phyloP scores from a whole-genome alignment of 2,329 filamentous ascomycete genomes.

The Penicillium sp. region DNA sequence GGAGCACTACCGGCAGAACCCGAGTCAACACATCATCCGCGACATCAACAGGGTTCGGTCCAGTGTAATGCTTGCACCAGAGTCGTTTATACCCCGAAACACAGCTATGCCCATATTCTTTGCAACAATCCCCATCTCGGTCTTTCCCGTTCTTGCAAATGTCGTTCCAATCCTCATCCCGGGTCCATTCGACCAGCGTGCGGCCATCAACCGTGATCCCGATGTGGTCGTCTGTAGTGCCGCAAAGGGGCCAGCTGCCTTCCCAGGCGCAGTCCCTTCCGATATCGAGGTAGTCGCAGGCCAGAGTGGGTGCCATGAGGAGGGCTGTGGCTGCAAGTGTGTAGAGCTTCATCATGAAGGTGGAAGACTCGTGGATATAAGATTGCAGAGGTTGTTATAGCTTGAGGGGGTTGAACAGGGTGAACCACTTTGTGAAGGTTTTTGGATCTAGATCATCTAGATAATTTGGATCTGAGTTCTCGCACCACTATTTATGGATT shows the following conservation, averaged over 20 bases:
- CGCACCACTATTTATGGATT: not conserved
- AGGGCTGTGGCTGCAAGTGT: not conserved
- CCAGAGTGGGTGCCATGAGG: not conserved
- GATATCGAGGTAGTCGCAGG: conserved; percentile 6
- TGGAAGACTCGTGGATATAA: not conserved
- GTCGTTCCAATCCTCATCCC: not conserved
- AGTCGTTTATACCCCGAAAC: conserved; percentile 14
- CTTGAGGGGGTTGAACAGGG: not conserved
- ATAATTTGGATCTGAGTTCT: not conserved
- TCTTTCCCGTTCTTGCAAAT: conserved; percentile 5
- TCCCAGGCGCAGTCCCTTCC: conserved; percentile 11
- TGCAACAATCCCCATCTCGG: conserved; percentile 5
- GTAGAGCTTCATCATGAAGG: not conserved
- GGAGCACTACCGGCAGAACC: not conserved
- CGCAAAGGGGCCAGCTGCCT: conserved; percentile 7
- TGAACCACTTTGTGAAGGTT: no score
- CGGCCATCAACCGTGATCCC: conserved; percentile 8
- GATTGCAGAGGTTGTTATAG: not conserved
- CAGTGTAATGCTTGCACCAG: conserved; percentile 12
- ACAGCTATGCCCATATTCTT: conserved; percentile 6
- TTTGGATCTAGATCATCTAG: not conserved
- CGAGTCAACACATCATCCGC: conserved; percentile 4
- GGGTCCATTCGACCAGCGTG: conserved; percentile 11
- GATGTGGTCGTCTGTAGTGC: conserved; percentile 4
- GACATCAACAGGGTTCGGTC: not conserved